Conservation (phyloP, 1,139 yeast genomes). For the Candida dubliniensis region DNA sequence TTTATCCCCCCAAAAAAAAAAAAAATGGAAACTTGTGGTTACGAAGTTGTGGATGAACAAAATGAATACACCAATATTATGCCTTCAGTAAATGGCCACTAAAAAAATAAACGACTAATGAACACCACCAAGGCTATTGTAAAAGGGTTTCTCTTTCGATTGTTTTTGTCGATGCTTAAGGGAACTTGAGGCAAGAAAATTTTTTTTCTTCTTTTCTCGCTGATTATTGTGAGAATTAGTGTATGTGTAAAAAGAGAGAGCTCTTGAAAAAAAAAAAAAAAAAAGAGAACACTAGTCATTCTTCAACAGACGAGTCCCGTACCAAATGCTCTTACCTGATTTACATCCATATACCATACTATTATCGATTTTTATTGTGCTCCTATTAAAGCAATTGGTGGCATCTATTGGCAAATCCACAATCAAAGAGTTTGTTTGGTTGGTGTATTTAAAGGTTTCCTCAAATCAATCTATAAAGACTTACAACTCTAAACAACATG, state of each 20-base stretch:
- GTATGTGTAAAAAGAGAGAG: too few relatives aligned
- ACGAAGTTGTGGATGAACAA: not conserved
- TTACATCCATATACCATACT: constrained; percentile 33
- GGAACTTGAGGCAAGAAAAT: too few relatives aligned
- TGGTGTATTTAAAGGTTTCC: constrained; percentile 28
- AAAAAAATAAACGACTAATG: too few relatives aligned
- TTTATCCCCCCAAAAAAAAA: not conserved
- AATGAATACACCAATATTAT: not conserved
- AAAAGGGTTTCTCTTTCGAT: too few relatives aligned
- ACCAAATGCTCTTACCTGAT: constrained; percentile 18
- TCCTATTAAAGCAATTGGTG: constrained; percentile 32
- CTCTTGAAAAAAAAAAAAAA: too few relatives aligned
- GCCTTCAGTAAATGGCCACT: too few relatives aligned
- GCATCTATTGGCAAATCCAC: constrained; percentile 34
- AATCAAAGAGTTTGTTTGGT: constrained; percentile 43
- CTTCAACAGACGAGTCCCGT: not conserved
- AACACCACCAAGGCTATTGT: too few relatives aligned
- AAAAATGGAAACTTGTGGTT: not conserved
- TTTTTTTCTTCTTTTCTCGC: too few relatives aligned
- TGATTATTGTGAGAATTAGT: too few relatives aligned
- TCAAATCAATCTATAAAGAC: constrained; percentile 27
- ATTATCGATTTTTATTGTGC: constrained; percentile 28
- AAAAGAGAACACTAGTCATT: too few relatives aligned
- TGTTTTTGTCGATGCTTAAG: too few relatives aligned
- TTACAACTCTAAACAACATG: constrained; percentile 40